Percentiles rank a stretch among this genome's conserved stretches.
These are phyloP conservation scores for Candida mesenterica DNA, from an alignment of 1,139 yeast genomes.

Conservation along the genomic window DNA sequence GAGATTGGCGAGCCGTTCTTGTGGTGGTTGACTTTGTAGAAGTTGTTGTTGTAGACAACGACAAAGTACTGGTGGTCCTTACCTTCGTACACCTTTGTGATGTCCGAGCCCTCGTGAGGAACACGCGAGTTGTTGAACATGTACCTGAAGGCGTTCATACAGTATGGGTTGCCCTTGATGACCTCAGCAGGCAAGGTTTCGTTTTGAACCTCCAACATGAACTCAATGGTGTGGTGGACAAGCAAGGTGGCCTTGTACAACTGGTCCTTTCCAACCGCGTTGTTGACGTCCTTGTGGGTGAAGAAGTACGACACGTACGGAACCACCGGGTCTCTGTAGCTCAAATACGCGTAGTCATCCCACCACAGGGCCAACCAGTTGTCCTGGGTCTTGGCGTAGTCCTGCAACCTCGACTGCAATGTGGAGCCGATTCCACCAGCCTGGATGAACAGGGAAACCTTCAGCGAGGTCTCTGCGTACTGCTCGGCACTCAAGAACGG, in stretches of 20 bases:
- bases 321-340: conserved; percentile 88
- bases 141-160: conserved; percentile 90
- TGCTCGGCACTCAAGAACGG: conserved; percentile 61
- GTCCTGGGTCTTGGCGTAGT: conserved; percentile 60
- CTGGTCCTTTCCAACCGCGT: conserved; percentile 64
- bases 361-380: conserved; percentile 94
- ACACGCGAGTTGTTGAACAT: conserved; percentile 91
- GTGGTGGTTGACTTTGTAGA: conserved; percentile 78
- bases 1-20: conserved; percentile 54
- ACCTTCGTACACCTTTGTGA: conserved; percentile 50
- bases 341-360: conserved; percentile 92
- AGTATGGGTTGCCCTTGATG: conserved; percentile 76
- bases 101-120: conserved; percentile 62
- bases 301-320: conserved; percentile 93
- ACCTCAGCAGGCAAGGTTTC: conserved; percentile 75
- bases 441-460: conserved; percentile 64
- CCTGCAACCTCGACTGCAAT: conserved; percentile 64
- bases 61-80: conserved; percentile 66
- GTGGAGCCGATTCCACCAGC: conserved; percentile 64
- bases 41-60: conserved; percentile 74
- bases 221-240: conserved; percentile 55
- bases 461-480: conserved; percentile 52
- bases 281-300: conserved; percentile 68
- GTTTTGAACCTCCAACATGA: conserved; percentile 52
- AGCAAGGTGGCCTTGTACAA: conserved; percentile 69